Conservation (phyloP, 2,329 filamentous ascomycete genomes). For the Cordyceps farinosa region DNA sequence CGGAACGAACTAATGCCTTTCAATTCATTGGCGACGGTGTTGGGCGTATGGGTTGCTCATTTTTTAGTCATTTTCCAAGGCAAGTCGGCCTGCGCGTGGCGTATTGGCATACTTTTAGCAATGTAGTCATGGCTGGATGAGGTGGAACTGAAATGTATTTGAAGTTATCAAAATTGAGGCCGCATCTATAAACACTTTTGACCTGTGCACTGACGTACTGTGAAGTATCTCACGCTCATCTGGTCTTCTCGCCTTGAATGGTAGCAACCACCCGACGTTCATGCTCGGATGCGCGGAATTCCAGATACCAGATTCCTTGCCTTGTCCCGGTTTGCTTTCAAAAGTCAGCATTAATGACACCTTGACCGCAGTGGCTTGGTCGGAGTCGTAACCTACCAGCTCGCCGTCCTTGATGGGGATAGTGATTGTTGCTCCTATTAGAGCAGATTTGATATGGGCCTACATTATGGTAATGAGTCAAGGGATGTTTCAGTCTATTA, state of each 20-base stretch:
- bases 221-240: not conserved
- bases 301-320: constrained; percentile 92
- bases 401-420: constrained; percentile 87
- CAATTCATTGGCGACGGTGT: constrained; percentile 34
- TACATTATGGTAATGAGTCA: constrained; percentile 29
- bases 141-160: not conserved
- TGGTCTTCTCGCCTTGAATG: constrained; percentile 79
- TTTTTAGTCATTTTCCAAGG: not conserved
- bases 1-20: constrained; percentile 31
- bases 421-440: constrained; percentile 84
- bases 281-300: constrained; percentile 77
- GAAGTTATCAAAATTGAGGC: constrained; percentile 3
- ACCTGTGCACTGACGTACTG: not conserved
- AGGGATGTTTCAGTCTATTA: not conserved
- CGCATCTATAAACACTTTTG: not conserved
- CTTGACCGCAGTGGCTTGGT: not conserved
- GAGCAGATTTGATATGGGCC: constrained; percentile 88
- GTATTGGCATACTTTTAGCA: not conserved
- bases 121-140: constrained; percentile 3
- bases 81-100: not conserved
- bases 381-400: constrained; percentile 48
- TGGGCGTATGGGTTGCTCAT: constrained; percentile 28
- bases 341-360: constrained; percentile 3
- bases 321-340: constrained; percentile 62
- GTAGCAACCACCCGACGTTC: constrained; percentile 82